Conservation (phyloP, 2,329 filamentous ascomycete genomes). For the Phialemoniopsis sp. region DNA sequence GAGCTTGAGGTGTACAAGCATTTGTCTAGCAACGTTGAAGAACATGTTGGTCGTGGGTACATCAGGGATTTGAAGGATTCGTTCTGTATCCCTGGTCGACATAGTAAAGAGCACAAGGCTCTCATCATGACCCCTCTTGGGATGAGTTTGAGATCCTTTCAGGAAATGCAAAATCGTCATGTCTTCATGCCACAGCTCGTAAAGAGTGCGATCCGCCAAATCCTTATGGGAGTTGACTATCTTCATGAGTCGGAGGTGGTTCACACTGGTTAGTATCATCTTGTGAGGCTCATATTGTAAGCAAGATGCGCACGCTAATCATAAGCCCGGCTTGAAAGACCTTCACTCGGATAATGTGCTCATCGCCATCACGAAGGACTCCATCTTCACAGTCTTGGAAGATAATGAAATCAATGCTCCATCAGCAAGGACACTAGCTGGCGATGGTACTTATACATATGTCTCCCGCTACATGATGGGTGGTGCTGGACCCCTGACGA, state of each 20-base stretch:
- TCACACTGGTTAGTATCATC: constrained; percentile 18
- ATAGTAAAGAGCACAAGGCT: constrained; percentile 18
- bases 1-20: constrained; percentile 23
- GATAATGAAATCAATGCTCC: constrained; percentile 22
- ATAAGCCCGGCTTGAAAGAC: constrained; percentile 16
- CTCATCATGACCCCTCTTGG: constrained; percentile 29
- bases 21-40: constrained; percentile 12
- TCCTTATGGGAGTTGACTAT: constrained; percentile 15
- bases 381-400: constrained; percentile 22
- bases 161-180: constrained; percentile 16
- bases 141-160: constrained; percentile 28
- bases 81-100: constrained; percentile 15
- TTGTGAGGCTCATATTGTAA: constrained; percentile 13
- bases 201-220: constrained; percentile 13
- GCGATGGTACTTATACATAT: constrained; percentile 18
- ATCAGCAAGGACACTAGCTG: constrained; percentile 20
- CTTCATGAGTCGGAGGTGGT: constrained; percentile 18
- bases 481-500: constrained; percentile 20
- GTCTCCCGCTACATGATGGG: constrained; percentile 24
- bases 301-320: constrained; percentile 2
- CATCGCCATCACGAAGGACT: constrained; percentile 21
- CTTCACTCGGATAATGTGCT: constrained; percentile 30
- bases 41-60: constrained; percentile 20
- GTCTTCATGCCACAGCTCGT: constrained; percentile 21
- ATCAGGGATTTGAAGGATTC: constrained; percentile 27